Percentiles rank a stretch among this genome's conserved stretches.
Evolutionary conservation across 192 early-diverging fungal genomes (phyloP).

Genomic region (Lobosporangium transversale): DNA sequence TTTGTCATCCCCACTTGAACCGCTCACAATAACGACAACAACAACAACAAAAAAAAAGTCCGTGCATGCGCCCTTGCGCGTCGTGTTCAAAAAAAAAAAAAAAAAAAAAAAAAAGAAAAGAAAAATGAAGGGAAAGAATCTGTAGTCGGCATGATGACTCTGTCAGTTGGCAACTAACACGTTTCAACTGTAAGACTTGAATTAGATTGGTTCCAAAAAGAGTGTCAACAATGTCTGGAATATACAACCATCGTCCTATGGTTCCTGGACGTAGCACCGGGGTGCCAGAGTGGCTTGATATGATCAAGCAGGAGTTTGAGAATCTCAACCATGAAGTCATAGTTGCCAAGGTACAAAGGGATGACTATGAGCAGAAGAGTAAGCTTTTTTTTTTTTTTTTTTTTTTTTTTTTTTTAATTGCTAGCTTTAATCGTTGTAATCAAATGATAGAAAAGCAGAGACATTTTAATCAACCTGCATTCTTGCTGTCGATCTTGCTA

Average conservation of each 20-base stretch:
- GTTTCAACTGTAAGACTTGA: too few relatives aligned
- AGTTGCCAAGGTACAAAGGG: slow-evolving; percentile 75
- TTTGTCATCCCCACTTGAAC: too few relatives aligned
- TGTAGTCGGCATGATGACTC: too few relatives aligned
- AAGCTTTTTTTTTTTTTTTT: slow-evolving; percentile 56
- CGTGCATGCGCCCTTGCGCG: slow-evolving; percentile 31
- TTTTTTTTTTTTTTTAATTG: too few relatives aligned
- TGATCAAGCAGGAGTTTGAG: slow-evolving; percentile 81
- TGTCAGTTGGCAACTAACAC: too few relatives aligned
- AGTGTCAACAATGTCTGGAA: slow-evolving; percentile 28
- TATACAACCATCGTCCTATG: slow-evolving; percentile 83
- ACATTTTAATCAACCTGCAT: background rate
- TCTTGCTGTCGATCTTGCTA: slow-evolving; percentile 14
- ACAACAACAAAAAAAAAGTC: slow-evolving; percentile 11
- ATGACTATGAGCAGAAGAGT: slow-evolving; percentile 88
- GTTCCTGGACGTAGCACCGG: slow-evolving; percentile 71
- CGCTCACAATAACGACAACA: background rate
- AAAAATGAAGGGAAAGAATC: background rate
- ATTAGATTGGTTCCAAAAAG: background rate
- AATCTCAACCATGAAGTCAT: slow-evolving; percentile 75
- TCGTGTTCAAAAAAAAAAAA: background rate
- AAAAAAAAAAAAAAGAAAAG: background rate
- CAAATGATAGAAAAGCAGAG: too few relatives aligned
- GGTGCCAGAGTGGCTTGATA: slow-evolving; percentile 80
- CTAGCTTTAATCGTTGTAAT: too few relatives aligned